These are phyloP conservation scores for Lagerstroemia speciosa DNA, from an alignment of 345 rosid genomes.

Conservation along the genomic window DNA sequence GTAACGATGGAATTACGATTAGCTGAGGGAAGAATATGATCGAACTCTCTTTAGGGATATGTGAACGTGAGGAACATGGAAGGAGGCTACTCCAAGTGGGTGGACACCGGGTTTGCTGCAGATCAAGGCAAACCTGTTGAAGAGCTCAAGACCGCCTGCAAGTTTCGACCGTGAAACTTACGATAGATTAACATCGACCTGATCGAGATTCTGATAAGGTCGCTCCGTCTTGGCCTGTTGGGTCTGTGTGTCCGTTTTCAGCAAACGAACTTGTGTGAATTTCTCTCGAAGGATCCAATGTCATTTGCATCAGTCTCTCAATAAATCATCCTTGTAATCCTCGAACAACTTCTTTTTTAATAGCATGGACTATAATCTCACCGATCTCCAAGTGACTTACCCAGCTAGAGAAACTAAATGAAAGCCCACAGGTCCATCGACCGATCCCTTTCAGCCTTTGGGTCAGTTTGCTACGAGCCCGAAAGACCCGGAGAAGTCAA, in stretches of 20 bases:
- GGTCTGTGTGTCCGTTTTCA: neutral
- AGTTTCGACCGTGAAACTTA: conserved; percentile 26
- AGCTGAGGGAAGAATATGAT: fast-evolving
- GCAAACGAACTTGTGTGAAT: neutral
- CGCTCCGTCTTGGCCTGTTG: neutral
- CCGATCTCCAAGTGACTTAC: too few relatives aligned
- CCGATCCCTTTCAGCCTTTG: too few relatives aligned
- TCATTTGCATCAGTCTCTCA: too few relatives aligned
- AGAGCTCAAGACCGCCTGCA: conserved; percentile 41
- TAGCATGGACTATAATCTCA: too few relatives aligned
- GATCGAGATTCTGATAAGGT: neutral
- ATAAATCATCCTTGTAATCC: too few relatives aligned
- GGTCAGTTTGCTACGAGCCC: too few relatives aligned
- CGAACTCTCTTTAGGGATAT: conserved; percentile 21
- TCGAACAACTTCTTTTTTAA: too few relatives aligned
- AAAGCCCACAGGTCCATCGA: too few relatives aligned
- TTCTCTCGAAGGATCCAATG: too few relatives aligned
- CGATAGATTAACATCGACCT: neutral
- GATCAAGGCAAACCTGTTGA: conserved; percentile 23
- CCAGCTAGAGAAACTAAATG: too few relatives aligned
- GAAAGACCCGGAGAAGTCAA: too few relatives aligned
- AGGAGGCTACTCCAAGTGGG: conserved; percentile 48
- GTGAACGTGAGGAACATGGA: conserved; percentile 35
- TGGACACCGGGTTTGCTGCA: conserved; percentile 31
- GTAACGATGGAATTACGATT: neutral